phyloP scores from a whole-genome alignment of 2,329 filamentous ascomycete species.

The Davidsoniella australis region DNA sequence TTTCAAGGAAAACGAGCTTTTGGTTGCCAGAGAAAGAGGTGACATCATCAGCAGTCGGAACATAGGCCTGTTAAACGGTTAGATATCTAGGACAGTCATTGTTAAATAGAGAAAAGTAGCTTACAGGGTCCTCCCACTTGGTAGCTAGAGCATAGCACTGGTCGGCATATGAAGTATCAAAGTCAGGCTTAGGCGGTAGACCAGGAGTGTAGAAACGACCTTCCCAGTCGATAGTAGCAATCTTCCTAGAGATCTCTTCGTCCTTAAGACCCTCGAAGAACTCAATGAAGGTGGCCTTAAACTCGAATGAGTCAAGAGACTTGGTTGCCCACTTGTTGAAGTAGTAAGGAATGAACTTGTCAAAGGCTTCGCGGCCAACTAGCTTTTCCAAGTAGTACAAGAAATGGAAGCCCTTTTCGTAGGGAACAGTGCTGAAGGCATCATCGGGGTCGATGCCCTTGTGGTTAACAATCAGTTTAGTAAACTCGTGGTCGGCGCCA shows the following conservation, averaged over 20 bases:
- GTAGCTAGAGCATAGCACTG: slow-evolving; percentile 66
- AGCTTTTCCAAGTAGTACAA: slow-evolving; percentile 79
- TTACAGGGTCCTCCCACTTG: slow-evolving; percentile 54
- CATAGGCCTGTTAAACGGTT: slow-evolving; percentile 29
- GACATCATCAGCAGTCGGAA: slow-evolving; percentile 52
- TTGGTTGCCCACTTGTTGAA: slow-evolving; percentile 72
- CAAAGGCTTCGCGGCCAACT: slow-evolving; percentile 71
- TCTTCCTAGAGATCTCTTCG: slow-evolving; percentile 41
- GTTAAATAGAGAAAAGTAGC: slow-evolving; percentile 16
- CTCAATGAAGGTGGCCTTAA: slow-evolving; percentile 70
- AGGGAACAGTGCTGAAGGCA: slow-evolving; percentile 80
- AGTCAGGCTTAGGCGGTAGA: slow-evolving; percentile 74
- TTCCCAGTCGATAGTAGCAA: slow-evolving; percentile 73
- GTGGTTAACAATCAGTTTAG: slow-evolving; percentile 73
- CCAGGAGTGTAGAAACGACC: slow-evolving; percentile 77
- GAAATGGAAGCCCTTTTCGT: slow-evolving; percentile 94
- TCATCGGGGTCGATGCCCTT: slow-evolving; percentile 90
- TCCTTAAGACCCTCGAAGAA: slow-evolving; percentile 61
- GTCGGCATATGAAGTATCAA: slow-evolving; percentile 77
- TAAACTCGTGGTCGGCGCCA: slow-evolving; percentile 78
- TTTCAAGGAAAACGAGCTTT: slow-evolving; percentile 77
- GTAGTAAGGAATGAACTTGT: slow-evolving; percentile 91
- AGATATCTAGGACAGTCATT: neutral
- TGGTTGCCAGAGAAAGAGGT: slow-evolving; percentile 68
- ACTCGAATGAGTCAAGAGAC: slow-evolving; percentile 85